Percentiles rank a stretch among this genome's conserved stretches.
Evolutionary conservation across 2,329 filamentous ascomycete genomes (phyloP).

Genomic region (Sarocladium brachiariae): DNA sequence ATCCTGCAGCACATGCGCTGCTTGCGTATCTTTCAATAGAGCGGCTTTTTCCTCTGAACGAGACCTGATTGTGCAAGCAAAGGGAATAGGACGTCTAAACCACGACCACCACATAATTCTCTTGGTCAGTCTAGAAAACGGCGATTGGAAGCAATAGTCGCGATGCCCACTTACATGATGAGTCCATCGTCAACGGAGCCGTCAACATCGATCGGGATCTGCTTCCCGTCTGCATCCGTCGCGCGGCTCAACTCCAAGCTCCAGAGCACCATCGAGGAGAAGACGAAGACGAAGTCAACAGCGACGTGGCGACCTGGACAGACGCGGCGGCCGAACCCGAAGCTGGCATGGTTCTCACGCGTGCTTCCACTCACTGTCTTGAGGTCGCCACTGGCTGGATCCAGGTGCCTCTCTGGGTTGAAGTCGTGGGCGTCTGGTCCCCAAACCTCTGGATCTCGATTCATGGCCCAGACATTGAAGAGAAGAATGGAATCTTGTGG

Average conservation of each 20-base stretch:
- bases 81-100: no score
- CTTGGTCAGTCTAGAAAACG: no score
- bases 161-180: no score
- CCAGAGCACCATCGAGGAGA: constrained; percentile 32
- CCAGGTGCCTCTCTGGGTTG: constrained; percentile 26
- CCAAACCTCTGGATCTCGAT: constrained; percentile 61
- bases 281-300: constrained; percentile 20
- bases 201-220: background rate
- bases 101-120: no score
- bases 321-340: constrained; percentile 25
- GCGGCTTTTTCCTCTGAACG: no score
- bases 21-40: no score
- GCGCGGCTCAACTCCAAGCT: constrained; percentile 33
- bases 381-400: constrained; percentile 13
- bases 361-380: no score
- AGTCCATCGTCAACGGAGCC: no score
- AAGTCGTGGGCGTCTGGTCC: constrained; percentile 27
- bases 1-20: no score
- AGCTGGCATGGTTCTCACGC: constrained; percentile 9
- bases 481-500: constrained; percentile 22
- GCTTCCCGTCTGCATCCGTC: background rate
- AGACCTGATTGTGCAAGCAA: no score
- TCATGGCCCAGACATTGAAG: constrained; percentile 18
- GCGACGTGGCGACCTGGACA: constrained; percentile 25
- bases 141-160: no score